These are phyloP conservation scores for Heterobasidion parviporum DNA, from an alignment of 1,284 basidiomycete species.

Conservation along the genomic window DNA sequence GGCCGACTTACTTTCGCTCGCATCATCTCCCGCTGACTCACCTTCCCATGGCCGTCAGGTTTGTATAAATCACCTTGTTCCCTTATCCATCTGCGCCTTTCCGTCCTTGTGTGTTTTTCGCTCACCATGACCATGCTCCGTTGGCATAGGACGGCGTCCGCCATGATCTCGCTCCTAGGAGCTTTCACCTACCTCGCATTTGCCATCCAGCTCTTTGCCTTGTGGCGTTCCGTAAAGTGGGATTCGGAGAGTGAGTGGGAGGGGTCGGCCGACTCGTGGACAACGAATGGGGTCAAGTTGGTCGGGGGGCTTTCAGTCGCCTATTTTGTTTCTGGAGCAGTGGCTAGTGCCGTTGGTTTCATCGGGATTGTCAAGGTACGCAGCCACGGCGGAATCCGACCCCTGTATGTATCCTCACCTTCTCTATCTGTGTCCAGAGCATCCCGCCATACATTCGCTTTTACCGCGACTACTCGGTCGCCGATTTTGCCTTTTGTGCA, in stretches of 20 bases:
- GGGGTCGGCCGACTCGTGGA: slow-evolving; percentile 46
- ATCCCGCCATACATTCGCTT: slow-evolving; percentile 48
- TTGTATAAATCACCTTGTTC: neutral
- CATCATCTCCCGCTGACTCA: neutral
- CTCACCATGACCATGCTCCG: slow-evolving; percentile 6
- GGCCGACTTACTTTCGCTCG: neutral
- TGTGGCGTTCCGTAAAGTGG: slow-evolving; percentile 57
- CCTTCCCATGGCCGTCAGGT: neutral
- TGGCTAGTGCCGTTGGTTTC: slow-evolving; percentile 54
- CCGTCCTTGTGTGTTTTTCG: too few species aligned
- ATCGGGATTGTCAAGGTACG: slow-evolving; percentile 60
- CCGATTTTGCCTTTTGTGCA: slow-evolving; percentile 60
- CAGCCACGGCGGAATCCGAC: slow-evolving; percentile 1
- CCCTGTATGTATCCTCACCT: neutral
- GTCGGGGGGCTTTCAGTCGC: slow-evolving; percentile 56
- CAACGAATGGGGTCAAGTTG: slow-evolving; percentile 51
- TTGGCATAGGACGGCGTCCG: slow-evolving; percentile 40
- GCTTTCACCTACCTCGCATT: slow-evolving; percentile 45
- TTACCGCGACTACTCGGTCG: slow-evolving; percentile 67
- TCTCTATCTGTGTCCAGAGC: slow-evolving; percentile 26
- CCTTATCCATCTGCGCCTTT: too few species aligned
- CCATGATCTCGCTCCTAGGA: slow-evolving; percentile 48
- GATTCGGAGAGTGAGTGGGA: slow-evolving; percentile 71
- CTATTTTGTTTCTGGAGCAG: slow-evolving; percentile 57
- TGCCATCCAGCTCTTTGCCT: slow-evolving; percentile 44